Percentiles rank a stretch among this genome's conserved stretches.
Evolutionary conservation across 441 rosid genomes (phyloP).

Genomic region (Arabidopsis hybrid): DNA sequence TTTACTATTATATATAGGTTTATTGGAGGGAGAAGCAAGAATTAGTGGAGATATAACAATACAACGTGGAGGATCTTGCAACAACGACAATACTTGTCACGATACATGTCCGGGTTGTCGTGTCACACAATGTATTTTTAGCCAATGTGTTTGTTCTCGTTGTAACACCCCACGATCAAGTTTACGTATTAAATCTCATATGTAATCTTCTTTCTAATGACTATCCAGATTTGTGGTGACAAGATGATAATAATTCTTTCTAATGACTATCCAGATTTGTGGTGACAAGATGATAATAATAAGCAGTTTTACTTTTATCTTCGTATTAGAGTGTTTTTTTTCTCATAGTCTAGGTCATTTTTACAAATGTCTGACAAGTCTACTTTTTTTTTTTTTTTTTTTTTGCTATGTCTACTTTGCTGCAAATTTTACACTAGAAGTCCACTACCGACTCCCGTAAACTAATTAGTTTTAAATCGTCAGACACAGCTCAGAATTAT

Average conservation of each 20-base stretch:
- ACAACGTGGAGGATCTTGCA: constrained; percentile 16
- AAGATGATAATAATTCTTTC: not conserved
- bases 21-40: constrained; percentile 7
- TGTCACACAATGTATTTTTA: constrained; percentile 3
- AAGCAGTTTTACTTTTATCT: too few species aligned
- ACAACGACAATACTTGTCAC: constrained; percentile 9
- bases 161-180: not conserved
- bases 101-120: not conserved
- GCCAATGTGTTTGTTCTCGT: not conserved
- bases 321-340: too few species aligned
- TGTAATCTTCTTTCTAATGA: not conserved
- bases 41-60: not conserved
- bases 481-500: too few species aligned
- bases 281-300: not conserved
- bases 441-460: too few species aligned
- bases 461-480: too few species aligned
- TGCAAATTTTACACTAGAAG: too few species aligned
- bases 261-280: not conserved
- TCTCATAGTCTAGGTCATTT: too few species aligned
- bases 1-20: not conserved
- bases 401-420: too few species aligned
- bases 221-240: not conserved
- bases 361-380: too few species aligned
- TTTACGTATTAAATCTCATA: too few species aligned
- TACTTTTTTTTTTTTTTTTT: too few species aligned